Conservation (phyloP, 2,329 filamentous ascomycete genomes). For the Fusarium verrucosum region DNA sequence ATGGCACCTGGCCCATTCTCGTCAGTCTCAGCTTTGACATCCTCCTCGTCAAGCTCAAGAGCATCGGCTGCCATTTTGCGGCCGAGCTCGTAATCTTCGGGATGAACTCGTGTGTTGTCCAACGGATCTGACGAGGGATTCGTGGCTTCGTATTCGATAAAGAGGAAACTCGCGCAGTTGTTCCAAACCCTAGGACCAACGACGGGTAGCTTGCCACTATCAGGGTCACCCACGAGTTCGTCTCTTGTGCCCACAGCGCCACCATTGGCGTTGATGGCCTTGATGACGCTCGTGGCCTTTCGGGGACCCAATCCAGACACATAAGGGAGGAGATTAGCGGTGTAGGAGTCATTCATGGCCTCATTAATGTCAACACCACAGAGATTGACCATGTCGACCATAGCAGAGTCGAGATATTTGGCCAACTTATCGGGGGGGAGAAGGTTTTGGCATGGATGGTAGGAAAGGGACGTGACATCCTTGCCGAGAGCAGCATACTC, state of each 20-base stretch:
- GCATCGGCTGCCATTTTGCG: constrained; percentile 99
- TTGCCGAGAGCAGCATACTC: constrained; percentile 94
- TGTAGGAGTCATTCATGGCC: constrained; percentile 81
- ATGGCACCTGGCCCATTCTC: constrained; percentile 91
- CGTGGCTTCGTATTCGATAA: constrained; percentile 85
- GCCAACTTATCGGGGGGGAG: constrained; percentile 87
- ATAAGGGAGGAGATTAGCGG: constrained; percentile 88
- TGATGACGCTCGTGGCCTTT: constrained; percentile 77
- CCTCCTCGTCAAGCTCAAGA: constrained; percentile 94
- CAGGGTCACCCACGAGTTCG: constrained; percentile 88
- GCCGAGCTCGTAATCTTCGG: constrained; percentile 97
- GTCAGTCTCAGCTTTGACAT: constrained; percentile 92
- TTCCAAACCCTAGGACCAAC: constrained; percentile 93
- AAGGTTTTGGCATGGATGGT: constrained; percentile 89
- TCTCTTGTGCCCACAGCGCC: constrained; percentile 84
- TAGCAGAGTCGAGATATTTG: constrained; percentile 89
- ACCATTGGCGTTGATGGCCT: constrained; percentile 91
- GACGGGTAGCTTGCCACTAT: constrained; percentile 78
- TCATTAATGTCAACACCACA: constrained; percentile 96
- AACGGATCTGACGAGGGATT: constrained; percentile 88
- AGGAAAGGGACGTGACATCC: constrained; percentile 85
- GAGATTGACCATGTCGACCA: constrained; percentile 98
- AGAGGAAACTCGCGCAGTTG: constrained; percentile 96
- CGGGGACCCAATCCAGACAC: constrained; percentile 90
- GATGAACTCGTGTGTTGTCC: constrained; percentile 96